Evolutionary conservation across 768 basidiomycete genomes (phyloP).

Genomic region (Agaricus blazei): DNA sequence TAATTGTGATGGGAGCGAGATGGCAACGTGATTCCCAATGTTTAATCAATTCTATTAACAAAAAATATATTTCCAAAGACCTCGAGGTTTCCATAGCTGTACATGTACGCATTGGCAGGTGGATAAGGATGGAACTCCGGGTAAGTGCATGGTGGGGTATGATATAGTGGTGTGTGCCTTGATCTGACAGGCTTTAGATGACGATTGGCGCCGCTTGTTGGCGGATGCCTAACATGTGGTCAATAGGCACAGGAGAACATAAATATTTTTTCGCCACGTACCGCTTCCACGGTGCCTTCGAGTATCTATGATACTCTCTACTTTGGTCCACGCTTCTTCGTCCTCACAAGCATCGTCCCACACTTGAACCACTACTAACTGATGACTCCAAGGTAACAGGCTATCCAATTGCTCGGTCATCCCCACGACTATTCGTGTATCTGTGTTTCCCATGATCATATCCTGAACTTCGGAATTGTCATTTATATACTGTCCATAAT

Average conservation of each 20-base stretch:
- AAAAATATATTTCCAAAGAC: no score
- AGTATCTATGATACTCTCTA: not conserved
- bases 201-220: no score
- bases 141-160: no score
- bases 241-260: not conserved
- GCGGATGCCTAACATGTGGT: not conserved
- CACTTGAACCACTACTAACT: not conserved
- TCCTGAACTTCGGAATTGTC: slow-evolving; percentile 4
- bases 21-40: no score
- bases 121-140: no score
- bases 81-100: no score
- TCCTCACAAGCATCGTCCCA: slow-evolving; percentile 2
- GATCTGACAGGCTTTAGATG: no score
- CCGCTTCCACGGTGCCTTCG: not conserved
- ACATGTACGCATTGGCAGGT: no score
- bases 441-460: not conserved
- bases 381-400: not conserved
- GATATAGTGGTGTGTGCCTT: no score
- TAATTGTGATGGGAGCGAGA: no score
- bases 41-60: no score
- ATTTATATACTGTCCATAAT: not conserved
- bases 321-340: slow-evolving; percentile 2
- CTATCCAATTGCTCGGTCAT: not conserved
- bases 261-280: not conserved
- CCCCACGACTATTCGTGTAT: slow-evolving; percentile 5